Base-by-base conservation (phyloP, 768 basidiomycete species). In the Psilocybe cyanescens region DNA sequence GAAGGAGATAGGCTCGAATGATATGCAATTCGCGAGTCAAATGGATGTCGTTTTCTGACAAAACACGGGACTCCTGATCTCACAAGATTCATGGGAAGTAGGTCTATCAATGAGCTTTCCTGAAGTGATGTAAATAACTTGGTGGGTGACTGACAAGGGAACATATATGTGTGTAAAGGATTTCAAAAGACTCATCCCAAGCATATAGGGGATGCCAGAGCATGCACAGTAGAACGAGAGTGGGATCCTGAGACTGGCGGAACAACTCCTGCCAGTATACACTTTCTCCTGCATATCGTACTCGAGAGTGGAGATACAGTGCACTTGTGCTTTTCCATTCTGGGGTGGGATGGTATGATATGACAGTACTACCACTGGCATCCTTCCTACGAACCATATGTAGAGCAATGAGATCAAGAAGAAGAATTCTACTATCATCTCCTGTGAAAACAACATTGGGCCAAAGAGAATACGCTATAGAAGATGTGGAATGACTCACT, bases 121-220 rank as follows among this genome's bases (percentile, higher is more conserved):
- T 70, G 56, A 24, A 29, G 24, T 33, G 5, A 12, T 14, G 41
- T 6, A 29, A 7, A 31, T 12, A 7, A 35, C 33, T 35, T 35
- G 33, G 11, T 7, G 11, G 33, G 54, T 45, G 24, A 71, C 81
- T 63, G 53, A 86, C 86, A 57, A 86, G 70, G 55, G 63, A 69
- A 60, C 75, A 79, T 33, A 87, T 79, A 65, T 86, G 79, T 3
- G 68, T 58, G 61, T 85, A 86, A 8, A 87, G 70, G 19, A 72
- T 71, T 63, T 86, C 86, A 8, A 87, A 68, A 0, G 84, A 75
- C 11, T 87, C 80, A 57, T 87, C 85, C 84, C 85, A 87, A 0
- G 82, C 81, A 63, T 87, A 87, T 54, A 86, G 50, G 5, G 83
- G 79, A 56, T 86, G 80, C 86, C 85, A 87, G 12, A 86, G 71